Base-by-base conservation (phyloP, 305 asterid species). In the Stenogyne calaminthoides region DNA sequence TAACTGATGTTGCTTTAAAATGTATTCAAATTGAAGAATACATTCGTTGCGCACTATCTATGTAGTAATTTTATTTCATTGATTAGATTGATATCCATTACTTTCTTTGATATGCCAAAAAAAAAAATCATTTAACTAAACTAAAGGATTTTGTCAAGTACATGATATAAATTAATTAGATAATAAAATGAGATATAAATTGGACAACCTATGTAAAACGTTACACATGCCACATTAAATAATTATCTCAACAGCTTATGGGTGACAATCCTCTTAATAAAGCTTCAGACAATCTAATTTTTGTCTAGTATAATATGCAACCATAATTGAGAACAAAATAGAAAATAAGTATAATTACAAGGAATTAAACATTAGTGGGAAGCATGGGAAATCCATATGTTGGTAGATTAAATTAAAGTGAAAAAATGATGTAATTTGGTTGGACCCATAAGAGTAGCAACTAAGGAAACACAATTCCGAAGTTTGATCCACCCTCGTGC, bases 371-470 rank as follows among this genome's bases (percentile, higher is more conserved):
- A 40, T 10, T 14, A 57, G 69, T 67, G 77, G 80, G 75, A 75
- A 47, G 75, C 77, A 79, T 60, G 76, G 18, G 62, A 47, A 71
- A 71, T 4, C 37, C 69, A 78, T 67, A 52, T 42, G 65, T 64
- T 58, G 57, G 64, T 14, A 68, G 70, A 46, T 39, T 8, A 71
- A 65, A 72, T 62, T 47, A 57, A 42, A 36, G 49, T 27, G 46
- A n/a, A 36, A 18, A 46, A 37, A 29, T 18, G 37, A 55, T 37
- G 46, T 19, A 22, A 63, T 42, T 51, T 42, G 62, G 56, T 52
- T 81, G 87, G 86, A 22, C 79, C 92, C 88, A 61, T 5, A 34
- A 59, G 85, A 65, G 80, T 27, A 82, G 81, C 88, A 80, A 80
- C 78, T 68, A 66, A 67, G 84, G 83, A 77, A 75, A 84, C 88